Conservation (phyloP, 2,329 filamentous ascomycete species). For the Aspergillus jensenii region DNA sequence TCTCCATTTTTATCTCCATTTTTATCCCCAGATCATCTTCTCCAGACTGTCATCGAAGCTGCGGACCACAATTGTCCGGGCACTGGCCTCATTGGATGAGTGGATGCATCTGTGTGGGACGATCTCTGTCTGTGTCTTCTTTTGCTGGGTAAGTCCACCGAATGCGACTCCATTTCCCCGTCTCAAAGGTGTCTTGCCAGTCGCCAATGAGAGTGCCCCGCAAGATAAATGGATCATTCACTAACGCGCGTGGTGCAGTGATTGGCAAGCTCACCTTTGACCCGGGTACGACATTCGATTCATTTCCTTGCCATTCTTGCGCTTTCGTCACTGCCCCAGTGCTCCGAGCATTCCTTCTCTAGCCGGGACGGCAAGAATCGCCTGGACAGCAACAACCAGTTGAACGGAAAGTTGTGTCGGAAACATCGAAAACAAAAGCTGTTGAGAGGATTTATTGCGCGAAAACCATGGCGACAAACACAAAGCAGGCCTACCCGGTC, state of each 20-base stretch:
- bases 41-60: constrained; percentile 3
- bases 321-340: neutral
- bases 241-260: neutral
- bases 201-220: constrained; percentile 8
- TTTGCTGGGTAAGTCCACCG: constrained; percentile 12
- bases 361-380: neutral
- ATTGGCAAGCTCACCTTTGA: constrained; percentile 5
- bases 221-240: neutral
- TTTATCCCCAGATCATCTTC: constrained; percentile 6
- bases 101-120: constrained; percentile 14
- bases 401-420: neutral
- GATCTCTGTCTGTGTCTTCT: constrained; percentile 14
- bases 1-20: constrained; percentile 3
- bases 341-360: neutral
- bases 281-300: neutral
- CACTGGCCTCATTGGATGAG: constrained; percentile 9
- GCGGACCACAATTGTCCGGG: constrained; percentile 12
- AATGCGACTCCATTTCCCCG: constrained; percentile 1
- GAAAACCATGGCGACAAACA: constrained; percentile 1
- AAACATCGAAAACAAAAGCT: neutral
- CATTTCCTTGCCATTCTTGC: neutral
- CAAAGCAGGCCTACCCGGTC: constrained; percentile 25
- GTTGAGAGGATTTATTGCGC: neutral
- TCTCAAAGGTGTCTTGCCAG: neutral
- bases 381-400: neutral